These are phyloP conservation scores for Neoboletus brunneissimus DNA, from an alignment of 768 basidiomycete genomes.

Conservation along the genomic window DNA sequence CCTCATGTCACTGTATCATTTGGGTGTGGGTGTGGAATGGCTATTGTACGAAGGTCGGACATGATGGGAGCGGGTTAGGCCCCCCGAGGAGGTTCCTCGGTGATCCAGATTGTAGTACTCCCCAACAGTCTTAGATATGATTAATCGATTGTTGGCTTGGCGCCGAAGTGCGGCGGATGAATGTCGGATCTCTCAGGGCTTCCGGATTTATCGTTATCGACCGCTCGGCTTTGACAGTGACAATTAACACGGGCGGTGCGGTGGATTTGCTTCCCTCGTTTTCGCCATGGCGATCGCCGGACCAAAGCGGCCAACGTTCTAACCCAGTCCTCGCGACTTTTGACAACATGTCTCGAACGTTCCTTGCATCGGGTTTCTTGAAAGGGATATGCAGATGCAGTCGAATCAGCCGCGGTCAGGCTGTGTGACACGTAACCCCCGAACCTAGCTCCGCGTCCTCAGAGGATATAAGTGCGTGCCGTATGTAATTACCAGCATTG, in stretches of 20 bases:
- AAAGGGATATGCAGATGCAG: background rate
- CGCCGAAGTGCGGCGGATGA: background rate
- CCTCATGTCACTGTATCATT: no score
- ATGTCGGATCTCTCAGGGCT: background rate
- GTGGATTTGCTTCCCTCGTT: background rate
- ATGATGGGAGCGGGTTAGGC: no score
- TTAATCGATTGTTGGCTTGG: background rate
- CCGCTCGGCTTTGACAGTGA: no score
- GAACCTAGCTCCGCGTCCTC: background rate
- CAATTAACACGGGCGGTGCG: no score
- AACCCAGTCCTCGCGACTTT: background rate
- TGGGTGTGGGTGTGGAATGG: no score
- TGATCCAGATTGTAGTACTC: background rate
- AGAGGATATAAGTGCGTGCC: constrained; percentile 2
- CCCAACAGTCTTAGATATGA: background rate
- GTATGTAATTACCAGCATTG: background rate
- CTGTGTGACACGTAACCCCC: constrained; percentile 4
- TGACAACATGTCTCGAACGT: constrained; percentile 10
- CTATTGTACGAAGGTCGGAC: no score
- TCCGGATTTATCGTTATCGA: no score
- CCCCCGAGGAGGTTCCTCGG: background rate
- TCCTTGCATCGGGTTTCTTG: constrained; percentile 2
- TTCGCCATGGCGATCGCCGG: constrained; percentile 11
- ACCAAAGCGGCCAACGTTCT: background rate
- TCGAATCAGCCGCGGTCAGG: background rate